Base-by-base conservation (phyloP, 2,329 filamentous ascomycete genomes). In the Fusarium avenaceum region DNA sequence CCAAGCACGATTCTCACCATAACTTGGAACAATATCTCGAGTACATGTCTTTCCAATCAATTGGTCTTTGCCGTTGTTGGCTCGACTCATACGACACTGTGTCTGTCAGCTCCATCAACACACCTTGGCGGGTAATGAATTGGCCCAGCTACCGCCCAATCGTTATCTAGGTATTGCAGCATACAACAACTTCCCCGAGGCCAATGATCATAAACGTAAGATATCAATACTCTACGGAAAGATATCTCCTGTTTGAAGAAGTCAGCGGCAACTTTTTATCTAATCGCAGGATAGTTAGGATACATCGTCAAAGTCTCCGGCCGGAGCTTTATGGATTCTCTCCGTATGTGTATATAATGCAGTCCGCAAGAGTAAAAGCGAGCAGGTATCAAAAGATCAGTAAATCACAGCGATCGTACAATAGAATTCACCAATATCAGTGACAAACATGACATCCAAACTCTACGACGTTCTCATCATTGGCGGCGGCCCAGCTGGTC, bases 381-480 rank as follows among this genome's bases (percentile, higher is more conserved):
- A 14, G 20, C 2, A 28, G 0, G 13, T n/a, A 35, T 4, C 19
- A 15, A 33, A 7, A 26, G 7, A 46, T 3, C 6, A 47, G n/a
- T 15, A 11, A 4, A 5, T 3, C 11, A 28, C 3, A 24, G 20
- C 5, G 11, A 33, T 10, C 6, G 10, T 30, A 30, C 28, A 30
- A 11, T 4, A 30, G 13, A 30, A 10, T 30, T 30, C 28, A 30
- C 28, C 28, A 11, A 13, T 30, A 10, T 13, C 11, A 10, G 7
- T 1, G 20, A 4, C 2, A 1, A 5, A 4, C 7, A 68, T 68
- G 65, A 4, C 61, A 4, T 52, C 64, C 0, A 74, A 74, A 15
- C 65, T 79, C 60, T 84, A 82, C 73, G 85, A 87, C 72, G 83
- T 81, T 22, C 80, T 87, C 53, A 79, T 87, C 60, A 79, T 87